phyloP scores from a whole-genome alignment of 106 monocot genomes.

The Dioscorea zingiberensis region DNA sequence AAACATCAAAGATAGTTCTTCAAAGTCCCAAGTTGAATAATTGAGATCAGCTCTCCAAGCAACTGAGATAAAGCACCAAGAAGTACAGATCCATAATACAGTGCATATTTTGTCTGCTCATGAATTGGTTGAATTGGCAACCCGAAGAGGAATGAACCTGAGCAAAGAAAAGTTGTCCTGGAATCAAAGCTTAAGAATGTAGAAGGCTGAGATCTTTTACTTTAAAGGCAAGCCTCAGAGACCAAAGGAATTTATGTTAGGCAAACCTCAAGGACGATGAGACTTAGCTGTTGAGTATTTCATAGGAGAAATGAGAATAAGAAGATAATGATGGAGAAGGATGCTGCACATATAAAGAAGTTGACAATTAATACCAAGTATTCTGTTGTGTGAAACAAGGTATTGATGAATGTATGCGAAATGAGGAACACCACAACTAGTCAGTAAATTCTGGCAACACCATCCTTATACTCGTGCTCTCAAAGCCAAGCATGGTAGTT shows the following conservation, averaged over 20 bases:
- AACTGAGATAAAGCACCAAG: slow-evolving; percentile 23
- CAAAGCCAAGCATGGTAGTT: no score
- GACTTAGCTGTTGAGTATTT: slow-evolving; percentile 45
- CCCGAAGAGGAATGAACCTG: background rate
- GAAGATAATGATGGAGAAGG: slow-evolving; percentile 33
- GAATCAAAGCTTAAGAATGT: slow-evolving; percentile 20
- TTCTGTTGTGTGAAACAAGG: no score
- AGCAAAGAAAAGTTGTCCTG: slow-evolving; percentile 9
- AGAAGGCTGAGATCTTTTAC: slow-evolving; percentile 11
- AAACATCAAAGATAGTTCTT: background rate
- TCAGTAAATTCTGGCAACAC: no score
- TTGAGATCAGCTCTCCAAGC: slow-evolving; percentile 41
- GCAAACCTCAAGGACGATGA: slow-evolving; percentile 64
- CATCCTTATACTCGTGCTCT: no score
- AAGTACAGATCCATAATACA: slow-evolving; percentile 20
- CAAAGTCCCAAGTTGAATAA: slow-evolving; percentile 26
- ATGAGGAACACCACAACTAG: no score
- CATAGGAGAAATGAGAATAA: slow-evolving; percentile 60
- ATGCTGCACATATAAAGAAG: slow-evolving; percentile 20
- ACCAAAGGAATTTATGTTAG: slow-evolving; percentile 15
- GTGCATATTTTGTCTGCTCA: slow-evolving; percentile 10
- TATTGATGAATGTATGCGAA: no score
- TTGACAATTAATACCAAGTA: no score
- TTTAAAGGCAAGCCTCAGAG: slow-evolving; percentile 26
- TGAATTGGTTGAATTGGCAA: slow-evolving; percentile 21